These are phyloP conservation scores for Actinomortierella ambigua DNA, from an alignment of 371 early-diverging fungal species.

Conservation along the genomic window DNA sequence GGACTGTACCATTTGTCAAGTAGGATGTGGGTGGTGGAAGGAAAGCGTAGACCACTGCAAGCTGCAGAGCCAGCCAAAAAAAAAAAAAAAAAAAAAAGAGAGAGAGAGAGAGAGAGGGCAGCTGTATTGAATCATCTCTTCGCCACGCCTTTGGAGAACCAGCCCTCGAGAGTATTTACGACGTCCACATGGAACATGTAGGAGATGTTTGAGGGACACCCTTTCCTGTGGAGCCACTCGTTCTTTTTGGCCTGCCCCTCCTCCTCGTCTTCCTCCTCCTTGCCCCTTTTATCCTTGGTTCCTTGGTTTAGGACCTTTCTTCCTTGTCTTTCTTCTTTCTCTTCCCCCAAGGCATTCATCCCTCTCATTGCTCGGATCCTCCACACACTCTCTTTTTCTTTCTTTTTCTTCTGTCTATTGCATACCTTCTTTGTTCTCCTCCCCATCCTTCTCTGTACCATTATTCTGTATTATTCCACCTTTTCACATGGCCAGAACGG, in stretches of 20 bases:
- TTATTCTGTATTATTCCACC: background rate
- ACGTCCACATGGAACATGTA: background rate
- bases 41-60: no score
- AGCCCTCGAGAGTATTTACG: slow-evolving; percentile 1
- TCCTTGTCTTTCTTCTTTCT: background rate
- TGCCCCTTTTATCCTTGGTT: background rate
- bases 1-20: no score
- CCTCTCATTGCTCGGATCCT: background rate
- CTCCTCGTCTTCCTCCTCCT: background rate
- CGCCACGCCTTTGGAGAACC: slow-evolving; percentile 21
- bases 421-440: background rate
- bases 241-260: background rate
- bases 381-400: background rate
- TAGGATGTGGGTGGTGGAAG: no score
- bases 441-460: background rate
- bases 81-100: no score
- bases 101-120: background rate
- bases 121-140: slow-evolving; percentile 5
- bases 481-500: background rate
- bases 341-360: background rate
- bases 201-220: background rate
- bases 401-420: background rate
- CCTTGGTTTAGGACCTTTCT: background rate
- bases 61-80: no score
- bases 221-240: background rate